Conservation (phyloP, 331 rosid species). For the Dryas integrifolia region DNA sequence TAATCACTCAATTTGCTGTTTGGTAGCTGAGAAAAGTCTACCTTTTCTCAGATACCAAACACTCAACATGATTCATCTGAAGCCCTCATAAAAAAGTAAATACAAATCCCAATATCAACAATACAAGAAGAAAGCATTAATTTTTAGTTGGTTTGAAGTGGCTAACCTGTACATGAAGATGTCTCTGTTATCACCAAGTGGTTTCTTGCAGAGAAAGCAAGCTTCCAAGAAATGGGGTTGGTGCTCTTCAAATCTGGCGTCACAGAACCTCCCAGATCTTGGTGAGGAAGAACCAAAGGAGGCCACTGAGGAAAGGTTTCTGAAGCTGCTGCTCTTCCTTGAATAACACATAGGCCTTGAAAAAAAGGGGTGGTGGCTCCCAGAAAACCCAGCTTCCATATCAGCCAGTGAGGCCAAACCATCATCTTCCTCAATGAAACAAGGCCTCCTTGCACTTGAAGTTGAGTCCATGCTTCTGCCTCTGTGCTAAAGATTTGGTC, state of each 20-base stretch:
- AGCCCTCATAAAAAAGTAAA: not conserved
- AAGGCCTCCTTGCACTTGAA: constrained; percentile 39
- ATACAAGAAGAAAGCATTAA: not conserved
- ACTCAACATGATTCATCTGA: not conserved
- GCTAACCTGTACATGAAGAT: constrained; percentile 95
- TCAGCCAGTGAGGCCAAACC: constrained; percentile 49
- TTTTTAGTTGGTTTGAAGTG: too few relatives aligned
- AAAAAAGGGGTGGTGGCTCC: constrained; percentile 29
- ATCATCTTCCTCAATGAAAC: constrained; percentile 60
- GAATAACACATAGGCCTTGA: constrained; percentile 53
- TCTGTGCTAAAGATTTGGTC: not conserved
- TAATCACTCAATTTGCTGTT: not conserved
- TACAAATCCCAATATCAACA: too few relatives aligned
- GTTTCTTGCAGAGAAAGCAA: constrained; percentile 75
- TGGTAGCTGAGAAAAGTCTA: not conserved
- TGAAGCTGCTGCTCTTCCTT: constrained; percentile 32
- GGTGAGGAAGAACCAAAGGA: constrained; percentile 30
- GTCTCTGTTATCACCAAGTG: constrained; percentile 56
- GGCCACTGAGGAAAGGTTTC: constrained; percentile 21
- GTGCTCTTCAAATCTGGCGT: constrained; percentile 69
- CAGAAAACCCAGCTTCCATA: constrained; percentile 62
- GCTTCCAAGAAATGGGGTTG: constrained; percentile 86
- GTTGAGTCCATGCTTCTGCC: constrained; percentile 39
- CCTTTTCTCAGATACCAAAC: not conserved
- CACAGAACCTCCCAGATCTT: constrained; percentile 64